Base-by-base conservation (phyloP, 441 rosid genomes). In the Metrosideros polymorpha region DNA sequence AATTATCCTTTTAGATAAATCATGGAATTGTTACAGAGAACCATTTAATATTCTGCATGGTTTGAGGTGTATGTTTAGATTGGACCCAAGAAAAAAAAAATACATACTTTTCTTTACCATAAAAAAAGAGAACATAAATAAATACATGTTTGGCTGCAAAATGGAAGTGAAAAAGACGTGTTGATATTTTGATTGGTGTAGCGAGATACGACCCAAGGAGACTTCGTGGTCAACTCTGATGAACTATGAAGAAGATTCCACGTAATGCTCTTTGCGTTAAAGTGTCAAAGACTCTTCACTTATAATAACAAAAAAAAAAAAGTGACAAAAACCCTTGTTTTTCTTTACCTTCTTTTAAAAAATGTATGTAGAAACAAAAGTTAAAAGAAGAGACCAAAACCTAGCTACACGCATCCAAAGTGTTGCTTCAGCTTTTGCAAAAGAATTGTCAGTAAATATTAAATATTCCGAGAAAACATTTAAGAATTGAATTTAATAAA, bases 331-430 rank as follows among this genome's bases (percentile, higher is more conserved):
- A 6, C 47, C 79, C n/a, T 71, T 39, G 79, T 19, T 42, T 66
- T 19, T 19, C 27, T 35, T 35, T 35, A 9, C 79, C 45, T 35
- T 35, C 79, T 66, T 66, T 66, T 71, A 7, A 30, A 61, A 71
- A 57, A 88, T 87, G 86, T 7, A 66, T 15, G 91, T 24, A 51
- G 57, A 84, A 87, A 84, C 75, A 88, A 88, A 82, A 87, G 27
- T 39, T 59, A 91, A 90, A 89, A 89, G 87, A 88, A 91, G 92
- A 91, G 89, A 90, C 93, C 91, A 91, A 94, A 95, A 92, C 98
- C 93, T 88, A 39, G 83, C 77, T 88, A 89, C 95, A 94, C 93
- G 96, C 94, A 86, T 90, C 90, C 87, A 59, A 89, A 85, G 55
- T 86, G 51, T 42, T 82, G 86, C 82, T 59, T 84, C 55, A 32